Evolutionary conservation across 1,284 basidiomycete species (phyloP).

Genomic region (Cutaneotrichosporon dermatis): DNA sequence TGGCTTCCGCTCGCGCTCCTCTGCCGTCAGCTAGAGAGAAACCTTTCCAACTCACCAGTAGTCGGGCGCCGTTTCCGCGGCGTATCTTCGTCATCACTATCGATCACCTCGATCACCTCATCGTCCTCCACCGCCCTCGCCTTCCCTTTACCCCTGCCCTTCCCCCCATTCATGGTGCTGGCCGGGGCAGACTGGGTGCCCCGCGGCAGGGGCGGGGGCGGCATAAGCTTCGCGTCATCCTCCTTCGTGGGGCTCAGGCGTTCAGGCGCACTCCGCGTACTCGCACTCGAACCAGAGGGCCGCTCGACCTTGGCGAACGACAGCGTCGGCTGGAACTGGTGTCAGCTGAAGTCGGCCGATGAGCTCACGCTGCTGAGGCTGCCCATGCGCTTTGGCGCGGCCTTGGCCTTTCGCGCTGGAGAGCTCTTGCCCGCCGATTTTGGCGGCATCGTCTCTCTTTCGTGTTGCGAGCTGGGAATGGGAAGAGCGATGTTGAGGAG

Average conservation of each 20-base stretch:
- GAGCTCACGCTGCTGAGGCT: conserved; percentile 34
- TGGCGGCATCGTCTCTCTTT: neutral
- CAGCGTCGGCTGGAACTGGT: conserved; percentile 36
- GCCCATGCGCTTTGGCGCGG: conserved; percentile 24
- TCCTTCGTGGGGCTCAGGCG: neutral
- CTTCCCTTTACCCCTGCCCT: conserved; percentile 53
- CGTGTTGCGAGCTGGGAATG: too few species aligned
- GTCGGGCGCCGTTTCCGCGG: neutral
- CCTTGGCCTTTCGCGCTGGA: neutral
- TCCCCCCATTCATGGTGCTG: neutral
- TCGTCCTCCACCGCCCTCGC: conserved; percentile 10
- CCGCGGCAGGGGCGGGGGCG: conserved; percentile 11
- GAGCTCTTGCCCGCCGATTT: conserved; percentile 1
- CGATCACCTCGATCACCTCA: conserved; percentile 27
- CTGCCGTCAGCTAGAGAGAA: neutral
- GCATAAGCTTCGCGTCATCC: conserved; percentile 14
- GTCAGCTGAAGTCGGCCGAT: neutral
- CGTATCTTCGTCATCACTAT: conserved; percentile 28
- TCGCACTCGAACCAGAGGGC: neutral
- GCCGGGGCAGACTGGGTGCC: neutral
- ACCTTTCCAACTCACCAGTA: too few species aligned
- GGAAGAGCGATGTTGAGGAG: too few species aligned
- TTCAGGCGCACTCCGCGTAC: neutral
- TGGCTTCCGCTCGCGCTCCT: neutral
- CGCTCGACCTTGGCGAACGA: conserved; percentile 21